phyloP scores from a whole-genome alignment of 257 asterid genomes.

The Plectranthus barbatus region DNA sequence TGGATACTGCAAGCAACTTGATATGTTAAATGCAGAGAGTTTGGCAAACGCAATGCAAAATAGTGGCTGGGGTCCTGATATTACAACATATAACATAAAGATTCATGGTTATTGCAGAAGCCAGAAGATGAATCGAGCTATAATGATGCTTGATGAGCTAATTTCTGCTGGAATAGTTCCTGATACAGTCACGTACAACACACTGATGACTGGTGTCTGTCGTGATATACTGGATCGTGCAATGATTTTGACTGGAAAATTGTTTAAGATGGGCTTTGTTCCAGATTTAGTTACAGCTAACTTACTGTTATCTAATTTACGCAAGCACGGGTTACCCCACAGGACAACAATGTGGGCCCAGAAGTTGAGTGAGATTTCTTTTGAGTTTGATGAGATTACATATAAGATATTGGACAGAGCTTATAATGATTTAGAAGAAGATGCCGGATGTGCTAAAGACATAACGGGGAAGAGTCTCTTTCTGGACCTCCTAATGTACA shows the following conservation, averaged over 20 bases:
- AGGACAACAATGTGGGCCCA: constrained; percentile 78
- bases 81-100: constrained; percentile 71
- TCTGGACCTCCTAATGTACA: constrained; percentile 80
- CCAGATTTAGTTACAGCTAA: constrained; percentile 75
- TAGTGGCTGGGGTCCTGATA: constrained; percentile 74
- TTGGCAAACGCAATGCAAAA: constrained; percentile 43
- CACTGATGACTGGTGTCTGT: constrained; percentile 64
- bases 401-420: constrained; percentile 59
- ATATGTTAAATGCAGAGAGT: constrained; percentile 61
- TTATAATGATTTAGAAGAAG: constrained; percentile 40
- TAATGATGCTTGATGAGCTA: constrained; percentile 63
- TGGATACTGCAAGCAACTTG: constrained; percentile 76
- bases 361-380: constrained; percentile 64
- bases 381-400: constrained; percentile 78
- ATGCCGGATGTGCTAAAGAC: constrained; percentile 31
- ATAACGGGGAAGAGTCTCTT: constrained; percentile 65
- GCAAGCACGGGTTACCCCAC: constrained; percentile 78
- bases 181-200: constrained; percentile 78
- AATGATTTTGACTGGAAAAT: constrained; percentile 70
- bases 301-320: constrained; percentile 63
- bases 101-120: constrained; percentile 67
- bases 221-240: constrained; percentile 79
- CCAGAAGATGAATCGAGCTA: constrained; percentile 60
- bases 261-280: constrained; percentile 81
- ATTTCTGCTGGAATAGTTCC: constrained; percentile 73